Evolutionary conservation across 2,329 filamentous ascomycete species (phyloP), one percentile per base, ranked within the genome.

Genomic region (Penicillium sp.): DNA sequence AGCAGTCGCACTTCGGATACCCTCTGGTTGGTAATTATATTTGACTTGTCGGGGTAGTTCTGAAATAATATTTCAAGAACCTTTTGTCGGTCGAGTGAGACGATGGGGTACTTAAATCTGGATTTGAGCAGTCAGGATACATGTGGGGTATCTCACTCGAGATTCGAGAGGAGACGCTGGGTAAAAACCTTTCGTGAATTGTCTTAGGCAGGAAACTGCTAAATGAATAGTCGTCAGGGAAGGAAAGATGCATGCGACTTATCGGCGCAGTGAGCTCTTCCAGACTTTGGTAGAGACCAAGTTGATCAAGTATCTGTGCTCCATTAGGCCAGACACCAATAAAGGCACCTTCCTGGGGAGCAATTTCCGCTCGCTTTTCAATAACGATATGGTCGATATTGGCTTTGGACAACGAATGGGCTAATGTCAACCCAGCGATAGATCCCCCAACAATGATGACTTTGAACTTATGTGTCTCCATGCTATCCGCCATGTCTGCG

Each of bases 371-470:
- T 28, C 45, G 15, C 22, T 51, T 51, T 15, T 52, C 52, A 3
- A 54, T 38, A 6, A 54, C 37, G 15, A 52, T 15, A 17, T 43
- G 26, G 22, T 54, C 49, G 10, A 54, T 52, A 12, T 33, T 28
- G 3, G 42, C 41, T 24, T 31, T 32, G 12, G n/a, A 9, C n/a
- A 54, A 24, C 15, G 32, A 40, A 34, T 54, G 45, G 4, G 52
- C 48, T n/a, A 54, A 22, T 9, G 52, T 43, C n/a, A 54, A 32
- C n/a, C 52, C 52, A 4, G 48, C 19, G 24, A 54, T 48, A 15
- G 48, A 51, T 2, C 52, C 52, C 6, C 52, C 52, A 17, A 52
- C 52, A 35, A 54, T 54, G 45, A 54, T 43, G 12, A 54, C 48
- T 32, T 39, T 48, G 33, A 54, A 49, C n/a, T 44, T 44, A 8